Evolutionary conservation across 257 asterid species (phyloP).

Genomic region (Scutellaria barbata): DNA sequence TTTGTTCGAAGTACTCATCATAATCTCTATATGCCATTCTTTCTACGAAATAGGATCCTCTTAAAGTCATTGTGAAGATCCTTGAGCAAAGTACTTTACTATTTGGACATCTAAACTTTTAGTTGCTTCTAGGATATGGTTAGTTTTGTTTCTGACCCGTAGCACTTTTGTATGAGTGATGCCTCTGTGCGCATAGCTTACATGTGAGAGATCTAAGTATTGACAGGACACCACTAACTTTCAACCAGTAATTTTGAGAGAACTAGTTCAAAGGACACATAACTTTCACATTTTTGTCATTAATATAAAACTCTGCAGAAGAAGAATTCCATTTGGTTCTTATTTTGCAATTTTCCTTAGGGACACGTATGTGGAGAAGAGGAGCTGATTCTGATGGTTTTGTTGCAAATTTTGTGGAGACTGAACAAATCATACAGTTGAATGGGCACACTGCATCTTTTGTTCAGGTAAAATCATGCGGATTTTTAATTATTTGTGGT

Average conservation of each 20-base stretch:
- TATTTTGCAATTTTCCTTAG: slow-evolving; percentile 47
- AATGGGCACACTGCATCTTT: slow-evolving; percentile 88
- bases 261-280: slow-evolving; percentile 5
- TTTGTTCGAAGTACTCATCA: background rate
- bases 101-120: slow-evolving; percentile 20
- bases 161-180: slow-evolving; percentile 18
- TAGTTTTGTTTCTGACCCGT: slow-evolving; percentile 23
- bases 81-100: slow-evolving; percentile 9
- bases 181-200: slow-evolving; percentile 15
- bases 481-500: slow-evolving; percentile 22
- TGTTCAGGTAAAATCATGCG: slow-evolving; percentile 66
- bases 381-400: slow-evolving; percentile 99
- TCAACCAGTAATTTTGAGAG: slow-evolving; percentile 15
- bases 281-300: background rate
- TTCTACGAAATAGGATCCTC: slow-evolving; percentile 18
- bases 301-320: background rate
- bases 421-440: slow-evolving; percentile 85
- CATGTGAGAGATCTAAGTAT: slow-evolving; percentile 14
- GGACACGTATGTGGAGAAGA: slow-evolving; percentile 99
- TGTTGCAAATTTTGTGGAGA: slow-evolving; percentile 99
- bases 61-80: background rate
- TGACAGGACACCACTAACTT: slow-evolving; percentile 1
- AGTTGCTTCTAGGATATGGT: slow-evolving; percentile 24
- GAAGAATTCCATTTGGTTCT: slow-evolving; percentile 26
- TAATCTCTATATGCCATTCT: slow-evolving; percentile 21